Conservation (phyloP, 495 filamentous ascomycete species). For the Annulohypoxylon maeteangense region DNA sequence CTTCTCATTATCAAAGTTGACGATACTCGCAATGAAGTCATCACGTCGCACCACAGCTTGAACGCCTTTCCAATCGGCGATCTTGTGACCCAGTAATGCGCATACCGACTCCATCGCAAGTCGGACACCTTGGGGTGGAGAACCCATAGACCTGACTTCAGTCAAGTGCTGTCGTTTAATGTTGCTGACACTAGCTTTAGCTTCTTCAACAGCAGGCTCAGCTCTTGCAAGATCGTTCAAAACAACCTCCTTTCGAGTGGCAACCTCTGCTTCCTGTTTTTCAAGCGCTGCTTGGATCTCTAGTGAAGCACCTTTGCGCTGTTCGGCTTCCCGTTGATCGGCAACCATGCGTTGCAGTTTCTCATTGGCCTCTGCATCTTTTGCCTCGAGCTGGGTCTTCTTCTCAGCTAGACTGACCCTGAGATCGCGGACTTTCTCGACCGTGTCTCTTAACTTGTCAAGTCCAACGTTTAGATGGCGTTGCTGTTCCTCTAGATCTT, state of each 20-base stretch:
- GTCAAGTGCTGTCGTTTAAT: slow-evolving; percentile 97
- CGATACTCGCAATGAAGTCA: slow-evolving; percentile 97
- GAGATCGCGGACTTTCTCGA: slow-evolving; percentile 95
- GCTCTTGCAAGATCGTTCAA: slow-evolving; percentile 87
- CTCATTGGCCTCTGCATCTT: slow-evolving; percentile 95
- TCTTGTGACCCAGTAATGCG: slow-evolving; percentile 90
- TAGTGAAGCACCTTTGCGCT: slow-evolving; percentile 84
- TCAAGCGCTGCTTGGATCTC: slow-evolving; percentile 89
- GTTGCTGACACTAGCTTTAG: slow-evolving; percentile 93
- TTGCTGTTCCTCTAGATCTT: slow-evolving; percentile 98
- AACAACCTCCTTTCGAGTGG: slow-evolving; percentile 83
- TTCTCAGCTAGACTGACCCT: slow-evolving; percentile 90
- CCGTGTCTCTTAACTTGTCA: slow-evolving; percentile 96
- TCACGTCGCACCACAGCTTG: slow-evolving; percentile 87
- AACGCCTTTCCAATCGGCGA: slow-evolving; percentile 89
- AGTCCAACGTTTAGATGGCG: slow-evolving; percentile 97
- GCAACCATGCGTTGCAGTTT: slow-evolving; percentile 97
- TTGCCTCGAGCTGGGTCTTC: slow-evolving; percentile 89
- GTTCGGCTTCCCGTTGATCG: slow-evolving; percentile 95
- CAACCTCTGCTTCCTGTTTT: slow-evolving; percentile 90
- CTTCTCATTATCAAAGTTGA: slow-evolving; percentile 94
- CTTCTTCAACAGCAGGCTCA: slow-evolving; percentile 92
- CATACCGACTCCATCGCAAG: slow-evolving; percentile 96
- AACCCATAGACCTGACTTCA: slow-evolving; percentile 96
- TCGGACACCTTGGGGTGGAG: slow-evolving; percentile 87